Percentiles rank a stretch among this genome's conserved stretches.
phyloP scores from a whole-genome alignment of 495 filamentous ascomycete species.

The Aspergillus baeticus region DNA sequence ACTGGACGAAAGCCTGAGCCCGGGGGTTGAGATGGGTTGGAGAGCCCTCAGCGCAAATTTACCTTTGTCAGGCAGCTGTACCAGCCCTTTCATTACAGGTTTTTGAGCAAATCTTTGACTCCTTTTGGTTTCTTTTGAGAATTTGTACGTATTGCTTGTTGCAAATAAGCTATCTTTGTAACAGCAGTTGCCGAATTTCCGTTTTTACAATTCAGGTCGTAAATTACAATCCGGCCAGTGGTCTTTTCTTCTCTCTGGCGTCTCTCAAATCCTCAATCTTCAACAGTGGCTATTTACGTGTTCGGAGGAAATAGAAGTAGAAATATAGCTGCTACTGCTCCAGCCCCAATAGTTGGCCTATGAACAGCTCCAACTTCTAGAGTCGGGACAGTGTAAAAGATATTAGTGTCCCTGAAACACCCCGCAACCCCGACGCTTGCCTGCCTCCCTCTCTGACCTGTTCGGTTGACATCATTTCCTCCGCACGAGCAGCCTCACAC shows the following conservation, averaged over 20 bases:
- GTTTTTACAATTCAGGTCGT: no score
- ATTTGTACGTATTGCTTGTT: no score
- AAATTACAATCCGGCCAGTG: no score
- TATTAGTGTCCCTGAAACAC: background rate
- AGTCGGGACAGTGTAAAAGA: background rate
- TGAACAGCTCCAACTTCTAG: background rate
- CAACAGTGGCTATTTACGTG: background rate
- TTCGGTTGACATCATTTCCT: slow-evolving; percentile 24
- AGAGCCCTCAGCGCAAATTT: slow-evolving; percentile 7
- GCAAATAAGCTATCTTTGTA: no score
- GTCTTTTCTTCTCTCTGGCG: background rate
- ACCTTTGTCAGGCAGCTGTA: background rate
- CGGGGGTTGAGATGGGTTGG: slow-evolving; percentile 7
- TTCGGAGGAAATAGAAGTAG: background rate
- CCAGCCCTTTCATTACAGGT: no score
- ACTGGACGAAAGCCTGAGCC: slow-evolving; percentile 12
- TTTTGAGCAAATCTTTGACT: no score
- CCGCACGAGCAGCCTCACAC: slow-evolving; percentile 12
- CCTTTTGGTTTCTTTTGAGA: no score
- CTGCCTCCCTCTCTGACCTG: slow-evolving; percentile 15
- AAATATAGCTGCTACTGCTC: background rate
- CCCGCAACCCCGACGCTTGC: slow-evolving; percentile 14
- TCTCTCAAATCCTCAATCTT: background rate
- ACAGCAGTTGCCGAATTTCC: no score
- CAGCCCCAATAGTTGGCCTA: background rate